A percentile compares a stretch with the other conserved stretches of the same genome.
phyloP scores from a whole-genome alignment of 176 grass and related monocot genomes.

The Ananas comosus region DNA sequence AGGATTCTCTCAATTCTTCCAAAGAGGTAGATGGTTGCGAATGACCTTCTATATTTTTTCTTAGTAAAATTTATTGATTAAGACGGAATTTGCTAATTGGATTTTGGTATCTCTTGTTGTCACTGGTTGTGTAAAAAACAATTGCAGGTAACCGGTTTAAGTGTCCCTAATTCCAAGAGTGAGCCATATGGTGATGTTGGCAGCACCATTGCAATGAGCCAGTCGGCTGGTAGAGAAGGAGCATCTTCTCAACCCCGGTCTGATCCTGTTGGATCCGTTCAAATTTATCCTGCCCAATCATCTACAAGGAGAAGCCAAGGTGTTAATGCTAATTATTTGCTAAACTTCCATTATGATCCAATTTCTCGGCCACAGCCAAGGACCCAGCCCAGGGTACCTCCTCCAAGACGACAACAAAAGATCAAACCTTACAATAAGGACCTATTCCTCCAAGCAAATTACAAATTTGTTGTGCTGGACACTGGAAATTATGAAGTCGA shows the following conservation, averaged over 20 bases:
- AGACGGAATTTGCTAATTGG: no score
- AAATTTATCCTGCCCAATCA: conserved; percentile 41
- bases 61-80: no score
- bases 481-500: conserved; percentile 56
- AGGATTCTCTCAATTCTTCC: conserved; percentile 47
- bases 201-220: conserved; percentile 37
- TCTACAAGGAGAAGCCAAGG: conserved; percentile 59
- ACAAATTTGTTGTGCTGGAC: conserved; percentile 85
- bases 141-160: conserved; percentile 68
- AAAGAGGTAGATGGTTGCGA: conserved; percentile 32
- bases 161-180: conserved; percentile 41
- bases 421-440: conserved; percentile 97
- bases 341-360: conserved; percentile 97
- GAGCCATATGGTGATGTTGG: conserved; percentile 25
- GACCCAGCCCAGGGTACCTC: conserved; percentile 40
- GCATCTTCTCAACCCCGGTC: conserved; percentile 3
- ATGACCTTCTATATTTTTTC: no score
- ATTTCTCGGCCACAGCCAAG: conserved; percentile 61
- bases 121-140: conserved; percentile 25
- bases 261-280: conserved; percentile 16
- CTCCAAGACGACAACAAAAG: conserved; percentile 73
- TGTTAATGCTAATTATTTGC: conserved; percentile 79
- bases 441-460: conserved; percentile 96
- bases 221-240: conserved; percentile 27
- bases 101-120: not conserved